Evolutionary conservation across 331 rosid genomes (phyloP).

Genomic region (Acacia concinna): DNA sequence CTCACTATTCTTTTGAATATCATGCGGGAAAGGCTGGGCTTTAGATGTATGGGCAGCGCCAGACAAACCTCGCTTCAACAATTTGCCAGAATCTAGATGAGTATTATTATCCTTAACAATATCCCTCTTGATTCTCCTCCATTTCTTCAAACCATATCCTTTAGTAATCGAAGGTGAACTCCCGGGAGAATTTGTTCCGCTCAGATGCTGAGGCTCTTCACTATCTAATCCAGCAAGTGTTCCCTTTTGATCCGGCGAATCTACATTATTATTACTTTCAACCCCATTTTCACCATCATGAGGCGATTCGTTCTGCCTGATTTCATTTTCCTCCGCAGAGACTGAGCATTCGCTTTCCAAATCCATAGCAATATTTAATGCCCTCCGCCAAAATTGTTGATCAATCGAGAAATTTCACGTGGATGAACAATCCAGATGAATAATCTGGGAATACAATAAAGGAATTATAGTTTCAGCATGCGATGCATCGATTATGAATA

Average conservation of each 20-base stretch:
- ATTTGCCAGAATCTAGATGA: slow-evolving; percentile 50
- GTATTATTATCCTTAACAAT: slow-evolving; percentile 48
- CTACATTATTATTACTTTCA: slow-evolving; percentile 31
- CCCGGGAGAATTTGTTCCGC: slow-evolving; percentile 9
- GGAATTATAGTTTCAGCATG: neutral
- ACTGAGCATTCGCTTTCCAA: slow-evolving; percentile 54
- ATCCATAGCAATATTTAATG: slow-evolving; percentile 59
- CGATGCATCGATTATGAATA: neutral
- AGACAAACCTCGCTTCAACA: slow-evolving; percentile 68
- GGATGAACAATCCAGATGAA: neutral
- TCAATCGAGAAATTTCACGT: neutral
- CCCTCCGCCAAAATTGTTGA: neutral
- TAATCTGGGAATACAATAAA: neutral
- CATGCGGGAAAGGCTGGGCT: slow-evolving; percentile 40
- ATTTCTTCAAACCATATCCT: slow-evolving; percentile 76
- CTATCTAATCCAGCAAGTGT: slow-evolving; percentile 34
- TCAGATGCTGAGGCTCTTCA: slow-evolving; percentile 36
- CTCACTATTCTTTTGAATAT: slow-evolving; percentile 54
- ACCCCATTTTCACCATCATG: slow-evolving; percentile 45
- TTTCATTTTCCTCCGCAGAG: slow-evolving; percentile 66
- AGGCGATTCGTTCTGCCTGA: slow-evolving; percentile 27
- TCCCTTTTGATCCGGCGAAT: slow-evolving; percentile 31
- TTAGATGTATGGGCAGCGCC: slow-evolving; percentile 44
- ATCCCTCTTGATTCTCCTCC: slow-evolving; percentile 77
- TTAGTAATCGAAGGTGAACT: slow-evolving; percentile 27